Percentiles rank a stretch among this genome's conserved stretches.
Conservation (phyloP, 2,329 filamentous ascomycete species). For the Arachnomyces sp. region DNA sequence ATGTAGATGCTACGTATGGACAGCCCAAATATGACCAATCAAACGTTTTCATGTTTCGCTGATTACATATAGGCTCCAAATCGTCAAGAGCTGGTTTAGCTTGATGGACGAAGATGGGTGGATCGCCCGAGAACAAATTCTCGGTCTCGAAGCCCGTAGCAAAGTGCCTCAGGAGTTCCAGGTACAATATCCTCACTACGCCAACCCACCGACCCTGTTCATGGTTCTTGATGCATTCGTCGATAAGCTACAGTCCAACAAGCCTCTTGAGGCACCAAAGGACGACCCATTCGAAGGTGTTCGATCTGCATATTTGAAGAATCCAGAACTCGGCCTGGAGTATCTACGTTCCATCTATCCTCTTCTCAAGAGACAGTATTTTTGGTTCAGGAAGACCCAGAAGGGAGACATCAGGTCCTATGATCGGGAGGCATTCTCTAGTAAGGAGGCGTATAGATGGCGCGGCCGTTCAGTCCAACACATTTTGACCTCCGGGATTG, state of each 20-base stretch:
- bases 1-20: conserved; percentile 67
- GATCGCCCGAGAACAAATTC: conserved; percentile 94
- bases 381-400: conserved; percentile 93
- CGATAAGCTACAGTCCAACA: conserved; percentile 57
- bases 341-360: conserved; percentile 77
- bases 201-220: conserved; percentile 92
- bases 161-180: conserved; percentile 93
- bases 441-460: conserved; percentile 93
- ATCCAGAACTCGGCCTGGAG: conserved; percentile 58
- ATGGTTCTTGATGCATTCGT: conserved; percentile 79
- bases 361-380: conserved; percentile 77
- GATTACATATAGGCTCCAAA: conserved; percentile 51
- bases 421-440: conserved; percentile 78
- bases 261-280: conserved; percentile 28
- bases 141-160: conserved; percentile 83
- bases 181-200: conserved; percentile 92
- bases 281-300: conserved; percentile 24
- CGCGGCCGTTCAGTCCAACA: conserved; percentile 79
- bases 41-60: conserved; percentile 7
- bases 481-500: conserved; percentile 84
- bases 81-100: conserved; percentile 91
- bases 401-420: conserved; percentile 83
- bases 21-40: neutral
- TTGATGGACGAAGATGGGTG: conserved; percentile 95
- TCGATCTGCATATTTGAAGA: conserved; percentile 59